Percentiles rank a stretch among this genome's conserved stretches.
These are phyloP conservation scores for Litsea cubeba DNA, from an alignment of 164 flowering plant genomes.

Conservation along the genomic window DNA sequence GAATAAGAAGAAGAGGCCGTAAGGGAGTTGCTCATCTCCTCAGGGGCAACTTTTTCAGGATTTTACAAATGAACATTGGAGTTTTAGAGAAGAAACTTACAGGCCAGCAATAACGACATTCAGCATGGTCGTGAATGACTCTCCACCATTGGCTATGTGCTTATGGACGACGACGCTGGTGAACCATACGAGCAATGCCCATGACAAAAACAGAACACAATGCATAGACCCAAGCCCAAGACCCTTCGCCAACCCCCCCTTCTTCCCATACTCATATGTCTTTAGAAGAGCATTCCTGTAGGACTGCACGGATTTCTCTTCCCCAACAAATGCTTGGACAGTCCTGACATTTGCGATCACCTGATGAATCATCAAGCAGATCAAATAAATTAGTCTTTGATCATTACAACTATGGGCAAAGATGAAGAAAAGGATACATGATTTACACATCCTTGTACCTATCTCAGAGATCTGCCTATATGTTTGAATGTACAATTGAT, in stretches of 20 bases:
- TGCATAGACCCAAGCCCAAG: slow-evolving; percentile 88
- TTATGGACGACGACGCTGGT: slow-evolving; percentile 86
- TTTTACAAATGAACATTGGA: too few species aligned
- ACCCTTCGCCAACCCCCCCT: slow-evolving; percentile 91
- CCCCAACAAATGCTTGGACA: slow-evolving; percentile 95
- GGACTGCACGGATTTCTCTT: slow-evolving; percentile 70
- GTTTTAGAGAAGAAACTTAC: slow-evolving; percentile 38
- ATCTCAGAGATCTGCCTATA: too few species aligned
- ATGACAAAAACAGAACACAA: slow-evolving; percentile 79
- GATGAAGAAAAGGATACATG: too few species aligned
- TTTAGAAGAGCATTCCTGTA: slow-evolving; percentile 55
- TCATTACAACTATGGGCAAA: too few species aligned
- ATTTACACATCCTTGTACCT: too few species aligned
- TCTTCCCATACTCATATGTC: slow-evolving; percentile 73
- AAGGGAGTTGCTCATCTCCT: too few species aligned
- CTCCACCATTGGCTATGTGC: slow-evolving; percentile 83
- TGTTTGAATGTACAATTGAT: too few species aligned
- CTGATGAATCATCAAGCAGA: slow-evolving; percentile 25
- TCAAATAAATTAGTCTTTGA: too few species aligned
- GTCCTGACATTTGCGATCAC: slow-evolving; percentile 90
- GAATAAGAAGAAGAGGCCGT: too few species aligned
- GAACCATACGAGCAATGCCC: slow-evolving; percentile 96
- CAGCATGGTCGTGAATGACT: slow-evolving; percentile 99
- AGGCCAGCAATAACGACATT: slow-evolving; percentile 95
- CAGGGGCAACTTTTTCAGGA: too few species aligned